phyloP scores from a whole-genome alignment of 2,329 filamentous ascomycete genomes.

The Phaeoacremonium minimum region DNA sequence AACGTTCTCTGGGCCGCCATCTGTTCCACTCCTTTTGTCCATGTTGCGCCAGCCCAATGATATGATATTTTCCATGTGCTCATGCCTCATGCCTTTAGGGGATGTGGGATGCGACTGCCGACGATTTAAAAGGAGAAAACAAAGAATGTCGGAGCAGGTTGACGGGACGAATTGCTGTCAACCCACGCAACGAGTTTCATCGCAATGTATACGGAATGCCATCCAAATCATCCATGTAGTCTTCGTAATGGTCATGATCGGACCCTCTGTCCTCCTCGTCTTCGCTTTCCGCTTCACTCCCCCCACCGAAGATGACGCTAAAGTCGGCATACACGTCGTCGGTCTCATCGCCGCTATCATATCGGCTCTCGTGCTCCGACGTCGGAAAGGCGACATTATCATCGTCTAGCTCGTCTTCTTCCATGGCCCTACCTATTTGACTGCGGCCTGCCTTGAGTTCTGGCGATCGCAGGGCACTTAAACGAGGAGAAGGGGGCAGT shows the following conservation, averaged over 20 bases:
- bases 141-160: no score
- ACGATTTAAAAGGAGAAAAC: no score
- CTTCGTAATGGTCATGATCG: conserved; percentile 38
- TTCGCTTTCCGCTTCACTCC: conserved; percentile 13
- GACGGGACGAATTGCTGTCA: no score
- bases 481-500: conserved; percentile 11
- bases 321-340: conserved; percentile 54
- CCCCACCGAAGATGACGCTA: conserved; percentile 41
- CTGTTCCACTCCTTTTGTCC: no score
- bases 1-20: no score
- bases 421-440: conserved; percentile 15
- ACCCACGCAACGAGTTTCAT: no score
- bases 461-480: conserved; percentile 23
- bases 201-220: conserved; percentile 43
- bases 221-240: conserved; percentile 52
- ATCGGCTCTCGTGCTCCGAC: conserved; percentile 38
- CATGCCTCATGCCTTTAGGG: no score
- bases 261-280: conserved; percentile 25
- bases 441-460: conserved; percentile 19
- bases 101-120: no score
- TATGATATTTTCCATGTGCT: no score
- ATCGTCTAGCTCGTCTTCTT: conserved; percentile 37
- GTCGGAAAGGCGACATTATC: conserved; percentile 42
- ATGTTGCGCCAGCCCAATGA: no score
- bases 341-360: conserved; percentile 34